Conservation (phyloP, 1,284 basidiomycete genomes). For the Cystobasidium sp. region DNA sequence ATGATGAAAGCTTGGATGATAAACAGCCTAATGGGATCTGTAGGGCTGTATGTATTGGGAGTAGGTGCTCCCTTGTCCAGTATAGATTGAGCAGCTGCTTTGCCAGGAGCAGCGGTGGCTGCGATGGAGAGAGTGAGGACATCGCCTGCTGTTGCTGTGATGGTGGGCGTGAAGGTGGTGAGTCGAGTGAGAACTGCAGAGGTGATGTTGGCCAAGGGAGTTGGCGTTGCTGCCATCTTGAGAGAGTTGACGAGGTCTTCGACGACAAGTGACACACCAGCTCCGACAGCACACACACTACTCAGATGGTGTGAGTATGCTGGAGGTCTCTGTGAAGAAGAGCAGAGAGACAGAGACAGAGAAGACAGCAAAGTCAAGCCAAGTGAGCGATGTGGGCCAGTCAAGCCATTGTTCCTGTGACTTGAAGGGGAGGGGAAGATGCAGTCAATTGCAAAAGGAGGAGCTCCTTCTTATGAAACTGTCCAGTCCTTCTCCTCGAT, state of each 20-base stretch:
- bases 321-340: no score
- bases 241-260: neutral
- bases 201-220: conserved; percentile 20
- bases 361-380: no score
- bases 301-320: no score
- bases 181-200: conserved; percentile 23
- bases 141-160: conserved; percentile 43
- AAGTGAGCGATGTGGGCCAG: no score
- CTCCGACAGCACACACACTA: no score
- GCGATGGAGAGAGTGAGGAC: conserved; percentile 23
- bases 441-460: no score
- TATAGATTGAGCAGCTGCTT: conserved; percentile 43
- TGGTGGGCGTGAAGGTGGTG: conserved; percentile 38
- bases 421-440: no score
- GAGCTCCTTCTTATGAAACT: no score
- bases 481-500: no score
- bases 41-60: conserved; percentile 31
- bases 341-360: no score
- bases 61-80: conserved; percentile 35
- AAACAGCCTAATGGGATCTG: conserved; percentile 49
- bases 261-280: no score
- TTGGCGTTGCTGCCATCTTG: conserved; percentile 27
- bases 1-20: conserved; percentile 55
- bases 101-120: conserved; percentile 20
- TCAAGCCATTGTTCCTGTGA: no score